Base-by-base conservation (phyloP, 1,284 basidiomycete genomes). In the Ustilago loliicola region DNA sequence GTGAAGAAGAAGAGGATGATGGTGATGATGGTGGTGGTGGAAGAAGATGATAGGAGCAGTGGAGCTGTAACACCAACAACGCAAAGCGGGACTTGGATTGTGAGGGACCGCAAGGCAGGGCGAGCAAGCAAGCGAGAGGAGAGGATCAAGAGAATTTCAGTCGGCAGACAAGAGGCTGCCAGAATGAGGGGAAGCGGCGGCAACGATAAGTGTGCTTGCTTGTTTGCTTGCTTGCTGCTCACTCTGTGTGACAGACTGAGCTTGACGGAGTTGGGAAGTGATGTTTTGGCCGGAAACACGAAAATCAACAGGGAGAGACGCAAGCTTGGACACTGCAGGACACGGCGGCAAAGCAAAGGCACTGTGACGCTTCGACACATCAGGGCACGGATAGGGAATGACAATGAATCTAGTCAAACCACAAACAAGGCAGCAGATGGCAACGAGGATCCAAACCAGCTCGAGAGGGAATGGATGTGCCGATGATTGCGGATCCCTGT, bases 401-500 rank as follows among this genome's bases (percentile, higher is more conserved):
- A 19, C 51, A n/a, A n/a, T n/a, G n/a, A n/a, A n/a, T n/a, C n/a
- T n/a, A n/a, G n/a, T n/a, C n/a, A n/a, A 56, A 40, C n/a, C n/a
- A 42, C 29, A 53, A 53, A 29, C 32, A 40, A 45, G n/a, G 54
- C 54, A 40, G 54, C 54, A 56, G 36, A 42, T 29, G 36, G 54
- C 36, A n/a, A 45, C 21, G 42, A 21, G 42, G n/a, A 53, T 32
- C 19, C 51, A 36, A 32, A 42, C 21, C 27, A 25, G 25, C 30
- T 25, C 36, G 32, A n/a, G 42, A 6, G 42, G 11, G 15, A 47
- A 45, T 47, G 56, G 56, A 29, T 47, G 13, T 50, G 62, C 54
- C 54, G 45, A 50, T 52, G 29, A 32, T 25, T 55, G 61, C 34
- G 27, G 38, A 59, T 66, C 56, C 8, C 40, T 60, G 56, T 29